Evolutionary conservation across 768 basidiomycete species (phyloP), one percentile per base, ranked within the genome.

Genomic region (Tylopilus felleus): DNA sequence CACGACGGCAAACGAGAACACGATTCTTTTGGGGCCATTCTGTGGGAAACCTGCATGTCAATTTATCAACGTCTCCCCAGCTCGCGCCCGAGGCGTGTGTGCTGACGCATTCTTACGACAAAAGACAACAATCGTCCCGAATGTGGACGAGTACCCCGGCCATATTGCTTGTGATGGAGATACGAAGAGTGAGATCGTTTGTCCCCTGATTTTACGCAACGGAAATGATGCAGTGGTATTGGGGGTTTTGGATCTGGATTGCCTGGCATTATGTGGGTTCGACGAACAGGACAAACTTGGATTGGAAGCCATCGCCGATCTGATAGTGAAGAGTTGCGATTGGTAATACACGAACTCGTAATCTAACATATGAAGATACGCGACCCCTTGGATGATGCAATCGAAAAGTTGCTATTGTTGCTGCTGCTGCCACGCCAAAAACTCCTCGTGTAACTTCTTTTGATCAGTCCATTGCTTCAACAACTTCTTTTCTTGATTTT

Each of bases 121-220:
- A 41, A 64, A 74, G 58, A 81, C 86, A 0, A 49, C 91, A 6
- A 62, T 93, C n/a, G 91, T 97, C 1, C 72, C 75, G 19, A 80
- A 95, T 55, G 93, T 98, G 19, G 80, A 89, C 23, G 70, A 68
- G 10, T 93, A 93, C 65, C 91, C 91, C 1, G 93, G 95, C 0
- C 96, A 98, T 66, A 96, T 97, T 57, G 91, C 93, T 3, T 98
- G 96, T 65, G 94, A 98, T 60, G 90, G 85, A 21, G 84, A 86
- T 49, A 96, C 95, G 2, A 86, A 86, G 64, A 91, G 90, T 62
- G 96, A 98, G 69, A 83, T 98, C 47, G 94, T 97, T 22, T 74
- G 88, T 47, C 95, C 95, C 8, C 75, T 98, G 17, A 65, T 85
- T 42, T 59, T 77, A 36, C 58, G 56, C 31, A 49, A 52, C 22